phyloP scores from a whole-genome alignment of 805 yeast species.

The Dipodascus albidus region DNA sequence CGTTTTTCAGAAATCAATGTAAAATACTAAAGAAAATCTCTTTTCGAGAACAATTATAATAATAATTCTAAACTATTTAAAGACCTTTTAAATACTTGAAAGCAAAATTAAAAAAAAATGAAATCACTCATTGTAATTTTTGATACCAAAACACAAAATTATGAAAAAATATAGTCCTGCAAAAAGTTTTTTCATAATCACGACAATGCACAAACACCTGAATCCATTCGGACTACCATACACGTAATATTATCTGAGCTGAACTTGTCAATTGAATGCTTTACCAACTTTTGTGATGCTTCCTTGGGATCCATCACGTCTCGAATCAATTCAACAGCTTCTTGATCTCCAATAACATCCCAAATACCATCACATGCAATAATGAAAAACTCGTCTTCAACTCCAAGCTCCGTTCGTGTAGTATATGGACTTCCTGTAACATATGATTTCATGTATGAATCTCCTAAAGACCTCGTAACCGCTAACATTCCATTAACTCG shows the following conservation, averaged over 20 bases:
- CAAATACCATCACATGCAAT: conserved; percentile 95
- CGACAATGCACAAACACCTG: conserved; percentile 1
- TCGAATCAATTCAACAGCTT: conserved; percentile 64
- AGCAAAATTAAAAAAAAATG: too few relatives aligned
- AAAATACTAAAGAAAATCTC: too few relatives aligned
- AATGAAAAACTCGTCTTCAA: conserved; percentile 65
- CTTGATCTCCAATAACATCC: conserved; percentile 84
- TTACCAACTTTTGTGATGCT: conserved; percentile 59
- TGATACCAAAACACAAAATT: neutral
- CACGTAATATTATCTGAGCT: conserved; percentile 90
- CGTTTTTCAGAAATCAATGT: too few relatives aligned
- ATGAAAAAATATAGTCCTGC: neutral
- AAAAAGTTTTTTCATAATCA: neutral
- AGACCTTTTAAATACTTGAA: too few relatives aligned
- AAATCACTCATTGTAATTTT: too few relatives aligned
- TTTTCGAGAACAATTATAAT: too few relatives aligned
- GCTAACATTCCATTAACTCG: conserved; percentile 95
- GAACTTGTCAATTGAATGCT: conserved; percentile 61
- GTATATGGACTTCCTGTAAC: conserved; percentile 91
- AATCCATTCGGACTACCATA: conserved; percentile 64
- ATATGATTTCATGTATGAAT: conserved; percentile 77
- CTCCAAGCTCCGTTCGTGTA: conserved; percentile 64
- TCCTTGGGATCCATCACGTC: conserved; percentile 43
- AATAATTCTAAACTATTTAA: too few relatives aligned
- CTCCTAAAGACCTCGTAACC: conserved; percentile 88